phyloP scores from a whole-genome alignment of 1,284 basidiomycete genomes.

The Tilletia walkeri region DNA sequence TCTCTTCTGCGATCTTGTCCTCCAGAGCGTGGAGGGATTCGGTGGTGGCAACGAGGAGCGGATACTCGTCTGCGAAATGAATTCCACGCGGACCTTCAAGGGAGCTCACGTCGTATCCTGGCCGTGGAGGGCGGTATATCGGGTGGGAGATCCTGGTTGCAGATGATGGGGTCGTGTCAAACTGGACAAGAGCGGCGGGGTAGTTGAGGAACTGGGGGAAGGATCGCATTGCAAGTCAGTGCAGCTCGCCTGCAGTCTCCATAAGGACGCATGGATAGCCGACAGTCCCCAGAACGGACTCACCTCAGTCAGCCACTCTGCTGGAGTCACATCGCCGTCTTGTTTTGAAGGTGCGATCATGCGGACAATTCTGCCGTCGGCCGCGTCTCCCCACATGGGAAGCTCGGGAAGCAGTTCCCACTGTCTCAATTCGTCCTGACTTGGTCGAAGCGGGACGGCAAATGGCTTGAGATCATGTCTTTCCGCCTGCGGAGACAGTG shows the following conservation, averaged over 20 bases:
- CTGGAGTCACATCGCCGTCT: constrained; percentile 20
- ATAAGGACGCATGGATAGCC: too few relatives aligned
- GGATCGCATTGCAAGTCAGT: not conserved
- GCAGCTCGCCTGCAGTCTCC: too few relatives aligned
- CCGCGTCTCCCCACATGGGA: constrained; percentile 40
- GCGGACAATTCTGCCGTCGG: constrained; percentile 29
- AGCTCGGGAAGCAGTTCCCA: constrained; percentile 28
- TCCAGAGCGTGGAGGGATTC: constrained; percentile 31
- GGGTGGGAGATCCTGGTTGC: constrained; percentile 30
- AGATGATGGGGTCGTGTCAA: constrained; percentile 29
- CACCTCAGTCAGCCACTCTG: constrained; percentile 37
- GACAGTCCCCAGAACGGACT: not conserved
- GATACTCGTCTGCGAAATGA: constrained; percentile 36
- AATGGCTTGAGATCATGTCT: constrained; percentile 22
- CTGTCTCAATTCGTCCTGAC: not conserved
- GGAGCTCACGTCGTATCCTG: not conserved
- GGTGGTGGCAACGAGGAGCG: too few relatives aligned
- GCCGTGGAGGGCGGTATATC: constrained; percentile 37
- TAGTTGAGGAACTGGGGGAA: constrained; percentile 37
- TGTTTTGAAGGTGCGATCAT: not conserved
- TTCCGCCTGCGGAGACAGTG: constrained; percentile 20
- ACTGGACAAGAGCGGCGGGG: constrained; percentile 35
- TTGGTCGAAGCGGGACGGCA: constrained; percentile 23
- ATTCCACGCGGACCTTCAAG: constrained; percentile 30
- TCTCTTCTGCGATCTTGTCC: constrained; percentile 26